A percentile compares a stretch with the other conserved stretches of the same genome.
phyloP scores from a whole-genome alignment of 1,284 basidiomycete genomes.

The Vanrija sp. region DNA sequence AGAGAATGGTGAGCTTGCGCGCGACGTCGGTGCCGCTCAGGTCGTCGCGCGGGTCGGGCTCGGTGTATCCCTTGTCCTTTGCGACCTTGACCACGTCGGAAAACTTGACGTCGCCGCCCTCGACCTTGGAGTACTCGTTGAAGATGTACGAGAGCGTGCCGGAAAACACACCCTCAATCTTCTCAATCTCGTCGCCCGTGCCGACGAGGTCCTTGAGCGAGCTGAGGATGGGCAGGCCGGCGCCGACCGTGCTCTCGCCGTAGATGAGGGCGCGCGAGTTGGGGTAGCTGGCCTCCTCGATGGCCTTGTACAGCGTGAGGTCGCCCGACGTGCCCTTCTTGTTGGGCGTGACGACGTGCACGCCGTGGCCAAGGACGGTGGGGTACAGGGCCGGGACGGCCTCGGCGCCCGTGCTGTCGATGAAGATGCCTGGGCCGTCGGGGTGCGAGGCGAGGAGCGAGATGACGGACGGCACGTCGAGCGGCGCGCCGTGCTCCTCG shows the following conservation, averaged over 20 bases:
- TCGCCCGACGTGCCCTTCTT: conserved; percentile 91
- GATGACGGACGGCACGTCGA: conserved; percentile 51
- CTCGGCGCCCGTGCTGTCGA: conserved; percentile 92
- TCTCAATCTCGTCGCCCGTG: conserved; percentile 76
- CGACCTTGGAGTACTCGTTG: conserved; percentile 76
- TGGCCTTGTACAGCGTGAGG: conserved; percentile 66
- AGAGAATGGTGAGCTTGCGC: conserved; percentile 91
- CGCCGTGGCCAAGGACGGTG: conserved; percentile 68
- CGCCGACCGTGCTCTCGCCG: conserved; percentile 93
- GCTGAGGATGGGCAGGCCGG: conserved; percentile 86
- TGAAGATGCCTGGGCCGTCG: conserved; percentile 66
- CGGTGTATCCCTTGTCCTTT: conserved; percentile 91
- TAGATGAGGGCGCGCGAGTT: conserved; percentile 62
- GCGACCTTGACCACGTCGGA: conserved; percentile 85
- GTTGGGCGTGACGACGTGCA: conserved; percentile 93
- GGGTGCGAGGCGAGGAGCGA: conserved; percentile 46
- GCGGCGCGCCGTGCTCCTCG: conserved; percentile 40
- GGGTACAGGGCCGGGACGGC: conserved; percentile 81
- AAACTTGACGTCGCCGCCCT: conserved; percentile 56
- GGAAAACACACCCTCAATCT: conserved; percentile 61
- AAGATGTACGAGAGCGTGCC: conserved; percentile 99
- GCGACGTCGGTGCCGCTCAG: conserved; percentile 95
- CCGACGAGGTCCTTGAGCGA: conserved; percentile 86
- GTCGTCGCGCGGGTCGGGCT: conserved; percentile 95
- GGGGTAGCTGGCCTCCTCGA: conserved; percentile 56